Conservation (phyloP, 1,284 basidiomycete species). For the Rhodotorula sp. region DNA sequence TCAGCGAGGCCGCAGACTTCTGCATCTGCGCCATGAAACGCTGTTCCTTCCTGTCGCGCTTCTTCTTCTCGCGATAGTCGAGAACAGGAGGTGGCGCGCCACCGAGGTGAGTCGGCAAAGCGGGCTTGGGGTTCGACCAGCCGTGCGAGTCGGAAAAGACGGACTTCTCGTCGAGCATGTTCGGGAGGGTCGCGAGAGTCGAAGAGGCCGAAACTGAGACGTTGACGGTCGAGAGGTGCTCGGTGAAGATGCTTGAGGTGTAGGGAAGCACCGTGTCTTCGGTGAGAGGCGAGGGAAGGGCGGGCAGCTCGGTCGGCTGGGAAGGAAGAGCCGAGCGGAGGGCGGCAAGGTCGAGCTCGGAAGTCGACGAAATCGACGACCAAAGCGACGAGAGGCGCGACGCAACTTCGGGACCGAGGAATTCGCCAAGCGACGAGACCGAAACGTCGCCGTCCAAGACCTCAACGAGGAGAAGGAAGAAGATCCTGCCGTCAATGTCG, state of each 20-base stretch:
- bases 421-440: constrained; percentile 18
- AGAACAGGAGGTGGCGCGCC: constrained; percentile 50
- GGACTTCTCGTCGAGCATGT: constrained; percentile 52
- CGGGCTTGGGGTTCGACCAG: constrained; percentile 60
- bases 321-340: constrained; percentile 24
- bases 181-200: constrained; percentile 35
- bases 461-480: constrained; percentile 52
- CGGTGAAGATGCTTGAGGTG: constrained; percentile 57
- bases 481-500: constrained; percentile 58
- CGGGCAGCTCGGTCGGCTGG: constrained; percentile 28
- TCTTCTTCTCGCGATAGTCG: constrained; percentile 47
- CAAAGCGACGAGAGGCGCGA: constrained; percentile 24
- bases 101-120: constrained; percentile 61
- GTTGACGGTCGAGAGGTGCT: constrained; percentile 53
- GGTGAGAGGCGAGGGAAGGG: background rate
- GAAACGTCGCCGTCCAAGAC: constrained; percentile 41
- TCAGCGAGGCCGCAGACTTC: constrained; percentile 62
- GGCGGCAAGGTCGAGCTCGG: constrained; percentile 30
- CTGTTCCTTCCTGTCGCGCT: constrained; percentile 56
- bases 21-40: constrained; percentile 60
- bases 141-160: constrained; percentile 59
- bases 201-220: constrained; percentile 45
- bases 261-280: constrained; percentile 54
- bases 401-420: constrained; percentile 31
- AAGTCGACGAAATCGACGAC: constrained; percentile 18